These are phyloP conservation scores for Trametes meyenii DNA, from an alignment of 768 basidiomycete species.

Conservation along the genomic window DNA sequence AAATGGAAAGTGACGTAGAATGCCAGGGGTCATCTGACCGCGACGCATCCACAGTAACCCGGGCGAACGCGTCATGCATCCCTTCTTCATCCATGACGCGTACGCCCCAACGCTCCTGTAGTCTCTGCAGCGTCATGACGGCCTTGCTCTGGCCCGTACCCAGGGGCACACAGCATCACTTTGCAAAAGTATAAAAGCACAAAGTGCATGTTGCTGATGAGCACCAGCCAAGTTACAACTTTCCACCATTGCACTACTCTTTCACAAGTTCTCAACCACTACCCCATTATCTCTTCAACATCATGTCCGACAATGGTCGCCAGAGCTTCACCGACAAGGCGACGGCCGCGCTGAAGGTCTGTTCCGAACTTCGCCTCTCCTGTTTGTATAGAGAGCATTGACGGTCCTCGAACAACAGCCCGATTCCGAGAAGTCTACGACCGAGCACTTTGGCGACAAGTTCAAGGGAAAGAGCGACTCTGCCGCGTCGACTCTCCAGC, in stretches of 20 bases:
- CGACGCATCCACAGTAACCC: neutral
- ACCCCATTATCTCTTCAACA: slow-evolving; percentile 1
- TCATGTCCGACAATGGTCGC: slow-evolving; percentile 40
- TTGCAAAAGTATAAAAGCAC: too few relatives aligned
- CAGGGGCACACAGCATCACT: neutral
- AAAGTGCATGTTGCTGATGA: too few relatives aligned
- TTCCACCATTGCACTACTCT: neutral
- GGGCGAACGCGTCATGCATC: neutral
- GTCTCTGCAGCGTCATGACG: slow-evolving; percentile 7
- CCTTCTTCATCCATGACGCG: neutral
- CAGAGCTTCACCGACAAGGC: slow-evolving; percentile 42
- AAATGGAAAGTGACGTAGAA: slow-evolving; percentile 5
- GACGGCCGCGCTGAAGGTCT: slow-evolving; percentile 37
- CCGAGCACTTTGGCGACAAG: slow-evolving; percentile 42
- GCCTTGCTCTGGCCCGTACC: neutral
- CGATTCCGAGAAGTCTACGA: slow-evolving; percentile 41
- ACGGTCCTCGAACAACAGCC: slow-evolving; percentile 26
- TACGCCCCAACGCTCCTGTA: neutral
- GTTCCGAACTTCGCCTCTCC: too few relatives aligned
- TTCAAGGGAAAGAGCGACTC: slow-evolving; percentile 39
- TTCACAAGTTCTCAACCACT: neutral
- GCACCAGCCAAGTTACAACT: slow-evolving; percentile 1
- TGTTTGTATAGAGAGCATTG: too few relatives aligned
- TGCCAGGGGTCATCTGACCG: slow-evolving; percentile 6
- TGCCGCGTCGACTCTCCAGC: slow-evolving; percentile 33